Evolutionary conservation across 257 asterid genomes (phyloP).

Genomic region (Nicotiana tabacum): DNA sequence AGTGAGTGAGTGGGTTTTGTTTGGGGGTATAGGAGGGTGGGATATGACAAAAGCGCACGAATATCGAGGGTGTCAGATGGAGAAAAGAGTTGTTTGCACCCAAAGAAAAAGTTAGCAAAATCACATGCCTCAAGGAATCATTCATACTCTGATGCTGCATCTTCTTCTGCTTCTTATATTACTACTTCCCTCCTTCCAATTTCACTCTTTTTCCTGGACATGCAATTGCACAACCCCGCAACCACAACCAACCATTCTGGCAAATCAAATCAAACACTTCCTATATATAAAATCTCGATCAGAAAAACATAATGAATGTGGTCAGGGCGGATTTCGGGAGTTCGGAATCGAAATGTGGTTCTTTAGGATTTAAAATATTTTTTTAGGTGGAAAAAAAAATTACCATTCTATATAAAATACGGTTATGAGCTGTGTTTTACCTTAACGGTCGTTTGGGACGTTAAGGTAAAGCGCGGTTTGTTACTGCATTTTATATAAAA

Average conservation of each 20-base stretch:
- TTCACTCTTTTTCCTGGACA: not conserved
- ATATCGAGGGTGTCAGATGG: constrained; percentile 25
- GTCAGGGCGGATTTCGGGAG: too few relatives aligned
- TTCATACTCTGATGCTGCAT: constrained; percentile 1
- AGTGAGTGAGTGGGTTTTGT: not conserved
- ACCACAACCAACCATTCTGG: not conserved
- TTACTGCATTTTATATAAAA: too few relatives aligned
- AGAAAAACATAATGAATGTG: not conserved
- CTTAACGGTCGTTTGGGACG: too few relatives aligned
- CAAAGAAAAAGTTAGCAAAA: constrained; percentile 8
- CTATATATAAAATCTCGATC: not conserved
- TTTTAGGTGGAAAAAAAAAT: too few relatives aligned
- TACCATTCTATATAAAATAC: too few relatives aligned
- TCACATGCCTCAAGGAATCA: constrained; percentile 31
- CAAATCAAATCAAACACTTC: not conserved
- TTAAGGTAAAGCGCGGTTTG: too few relatives aligned
- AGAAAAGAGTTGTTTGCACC: constrained; percentile 6
- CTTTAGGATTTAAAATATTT: too few relatives aligned
- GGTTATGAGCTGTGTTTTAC: too few relatives aligned
- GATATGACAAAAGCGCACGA: not conserved
- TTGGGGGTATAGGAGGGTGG: too few relatives aligned
- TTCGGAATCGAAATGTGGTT: too few relatives aligned
- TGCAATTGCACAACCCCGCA: not conserved
- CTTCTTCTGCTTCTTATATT: not conserved
- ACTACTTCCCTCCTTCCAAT: too few relatives aligned